These are phyloP conservation scores for Saraca asoca DNA, from an alignment of 331 rosid genomes.

Conservation along the genomic window DNA sequence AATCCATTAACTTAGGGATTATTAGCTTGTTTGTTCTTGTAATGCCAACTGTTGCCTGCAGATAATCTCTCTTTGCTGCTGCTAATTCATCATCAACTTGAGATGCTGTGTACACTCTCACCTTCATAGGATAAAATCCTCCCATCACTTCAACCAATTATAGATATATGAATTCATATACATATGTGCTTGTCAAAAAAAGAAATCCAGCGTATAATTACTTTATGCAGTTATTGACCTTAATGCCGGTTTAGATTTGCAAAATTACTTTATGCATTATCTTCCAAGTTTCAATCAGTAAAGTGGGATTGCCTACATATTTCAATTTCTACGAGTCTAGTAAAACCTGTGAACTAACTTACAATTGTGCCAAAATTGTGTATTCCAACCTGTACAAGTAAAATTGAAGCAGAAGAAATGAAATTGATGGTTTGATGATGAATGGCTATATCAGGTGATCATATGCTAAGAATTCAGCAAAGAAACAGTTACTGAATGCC, in stretches of 20 bases:
- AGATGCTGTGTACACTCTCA: conserved; percentile 73
- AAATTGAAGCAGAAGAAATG: not conserved
- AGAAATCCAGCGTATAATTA: not conserved
- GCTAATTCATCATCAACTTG: conserved; percentile 75
- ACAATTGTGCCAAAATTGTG: not conserved
- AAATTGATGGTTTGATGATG: not conserved
- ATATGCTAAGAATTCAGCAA: not conserved
- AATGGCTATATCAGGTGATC: conserved; percentile 2
- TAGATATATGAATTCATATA: not conserved
- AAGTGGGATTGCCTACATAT: not conserved
- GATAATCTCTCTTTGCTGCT: conserved; percentile 75
- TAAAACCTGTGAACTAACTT: conserved; percentile 1
- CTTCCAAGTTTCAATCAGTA: conserved; percentile 9
- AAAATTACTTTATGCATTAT: too few species aligned
- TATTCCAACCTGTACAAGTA: not conserved
- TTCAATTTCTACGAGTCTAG: not conserved
- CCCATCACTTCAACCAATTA: conserved; percentile 29
- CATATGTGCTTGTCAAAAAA: conserved; percentile 14
- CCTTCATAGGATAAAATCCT: conserved; percentile 52
- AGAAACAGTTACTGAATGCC: not conserved
- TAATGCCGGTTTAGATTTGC: too few species aligned
- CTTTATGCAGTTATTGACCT: not conserved
- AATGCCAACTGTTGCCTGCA: conserved; percentile 76
- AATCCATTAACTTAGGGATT: conserved; percentile 78
- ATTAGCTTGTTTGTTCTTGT: conserved; percentile 57